phyloP scores from a whole-genome alignment of 495 filamentous ascomycete species.

The Penicillium canariense region DNA sequence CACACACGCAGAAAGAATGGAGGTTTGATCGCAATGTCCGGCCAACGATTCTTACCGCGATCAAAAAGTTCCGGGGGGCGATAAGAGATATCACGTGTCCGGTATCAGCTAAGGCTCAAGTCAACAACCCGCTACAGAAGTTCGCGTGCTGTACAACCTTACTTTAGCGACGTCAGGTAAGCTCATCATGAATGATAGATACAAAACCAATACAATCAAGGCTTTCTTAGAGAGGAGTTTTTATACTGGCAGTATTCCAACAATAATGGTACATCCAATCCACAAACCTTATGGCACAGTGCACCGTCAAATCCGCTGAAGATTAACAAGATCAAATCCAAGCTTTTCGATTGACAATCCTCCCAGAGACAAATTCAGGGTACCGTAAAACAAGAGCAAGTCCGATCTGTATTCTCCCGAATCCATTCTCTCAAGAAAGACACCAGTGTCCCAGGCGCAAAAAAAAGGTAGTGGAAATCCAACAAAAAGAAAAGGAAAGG shows the following conservation, averaged over 20 bases:
- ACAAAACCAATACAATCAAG: background rate
- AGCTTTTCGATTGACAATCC: background rate
- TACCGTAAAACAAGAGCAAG: background rate
- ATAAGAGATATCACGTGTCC: slow-evolving; percentile 17
- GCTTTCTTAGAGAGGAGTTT: slow-evolving; percentile 9
- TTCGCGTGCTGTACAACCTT: background rate
- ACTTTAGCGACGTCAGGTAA: background rate
- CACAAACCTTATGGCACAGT: background rate
- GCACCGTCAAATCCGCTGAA: background rate
- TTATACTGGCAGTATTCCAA: slow-evolving; percentile 1
- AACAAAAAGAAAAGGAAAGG: background rate
- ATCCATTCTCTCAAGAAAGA: slow-evolving; percentile 1
- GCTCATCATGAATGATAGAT: background rate
- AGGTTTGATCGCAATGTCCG: background rate
- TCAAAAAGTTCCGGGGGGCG: slow-evolving; percentile 9
- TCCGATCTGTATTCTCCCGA: background rate
- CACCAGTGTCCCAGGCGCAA: background rate
- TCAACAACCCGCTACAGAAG: too few species aligned
- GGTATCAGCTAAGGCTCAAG: background rate
- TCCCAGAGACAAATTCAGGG: background rate
- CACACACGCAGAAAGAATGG: background rate
- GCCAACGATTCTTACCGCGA: background rate
- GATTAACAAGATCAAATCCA: background rate
- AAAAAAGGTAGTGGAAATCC: background rate
- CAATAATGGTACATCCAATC: slow-evolving; percentile 7